Conservation (phyloP, 2,329 filamentous ascomycete species). For the Grosmannia huntii region DNA sequence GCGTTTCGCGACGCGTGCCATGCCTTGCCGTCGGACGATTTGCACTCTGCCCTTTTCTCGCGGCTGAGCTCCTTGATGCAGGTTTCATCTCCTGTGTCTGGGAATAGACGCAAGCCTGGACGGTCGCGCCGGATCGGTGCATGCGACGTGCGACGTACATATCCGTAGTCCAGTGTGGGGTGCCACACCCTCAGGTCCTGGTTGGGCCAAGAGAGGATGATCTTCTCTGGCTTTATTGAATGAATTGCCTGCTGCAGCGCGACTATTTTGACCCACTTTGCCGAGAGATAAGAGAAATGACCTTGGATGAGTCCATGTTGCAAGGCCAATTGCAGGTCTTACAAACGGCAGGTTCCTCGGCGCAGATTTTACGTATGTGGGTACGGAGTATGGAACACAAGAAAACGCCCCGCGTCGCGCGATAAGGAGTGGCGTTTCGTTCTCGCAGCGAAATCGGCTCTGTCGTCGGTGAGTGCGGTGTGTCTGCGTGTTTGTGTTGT, state of each 20-base stretch:
- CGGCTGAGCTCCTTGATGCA: not conserved
- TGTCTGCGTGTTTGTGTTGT: not conserved
- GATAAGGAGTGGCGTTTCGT: not conserved
- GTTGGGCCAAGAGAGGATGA: no score
- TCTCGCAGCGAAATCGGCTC: not conserved
- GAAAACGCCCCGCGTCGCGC: not conserved
- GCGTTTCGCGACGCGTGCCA: not conserved
- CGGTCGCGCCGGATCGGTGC: not conserved
- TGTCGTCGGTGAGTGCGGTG: not conserved
- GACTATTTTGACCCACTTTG: constrained; percentile 6
- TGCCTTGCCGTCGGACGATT: not conserved
- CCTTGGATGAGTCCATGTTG: constrained; percentile 1
- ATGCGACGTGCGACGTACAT: not conserved
- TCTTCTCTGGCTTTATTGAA: no score
- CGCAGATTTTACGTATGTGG: not conserved
- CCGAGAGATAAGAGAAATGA: constrained; percentile 12
- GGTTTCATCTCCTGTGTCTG: not conserved
- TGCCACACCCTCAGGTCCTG: not conserved
- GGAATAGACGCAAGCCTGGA: not conserved
- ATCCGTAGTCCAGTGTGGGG: not conserved
- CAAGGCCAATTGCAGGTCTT: not conserved
- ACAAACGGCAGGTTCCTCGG: not conserved
- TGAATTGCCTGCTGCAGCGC: not conserved
- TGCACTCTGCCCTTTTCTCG: not conserved
- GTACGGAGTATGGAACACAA: not conserved